These are phyloP conservation scores for Xylariaceae sp. DNA, from an alignment of 2,329 filamentous ascomycete genomes.

Conservation along the genomic window DNA sequence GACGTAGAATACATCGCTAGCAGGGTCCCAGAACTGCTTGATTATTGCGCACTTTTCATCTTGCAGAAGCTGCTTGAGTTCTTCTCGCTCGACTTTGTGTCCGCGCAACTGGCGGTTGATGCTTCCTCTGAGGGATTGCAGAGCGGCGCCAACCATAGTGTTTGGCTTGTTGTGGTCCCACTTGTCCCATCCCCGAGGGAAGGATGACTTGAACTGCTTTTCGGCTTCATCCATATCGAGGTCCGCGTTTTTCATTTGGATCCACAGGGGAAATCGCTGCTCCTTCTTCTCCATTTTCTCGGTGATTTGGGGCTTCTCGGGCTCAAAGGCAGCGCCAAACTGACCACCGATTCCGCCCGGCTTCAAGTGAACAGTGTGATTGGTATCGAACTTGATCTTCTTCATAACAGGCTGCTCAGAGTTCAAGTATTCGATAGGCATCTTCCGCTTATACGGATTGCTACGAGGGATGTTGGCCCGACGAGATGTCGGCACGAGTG, in stretches of 20 bases:
- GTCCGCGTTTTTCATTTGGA: background rate
- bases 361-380: background rate
- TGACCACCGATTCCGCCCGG: constrained; percentile 17
- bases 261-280: background rate
- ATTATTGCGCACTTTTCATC: background rate
- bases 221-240: background rate
- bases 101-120: constrained; percentile 6
- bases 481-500: constrained; percentile 23
- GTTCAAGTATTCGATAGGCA: constrained; percentile 27
- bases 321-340: constrained; percentile 10
- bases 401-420: background rate
- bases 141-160: background rate
- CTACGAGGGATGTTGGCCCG: constrained; percentile 23
- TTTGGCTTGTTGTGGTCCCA: background rate
- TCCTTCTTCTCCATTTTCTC: background rate
- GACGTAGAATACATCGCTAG: constrained; percentile 6
- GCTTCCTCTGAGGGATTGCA: constrained; percentile 2
- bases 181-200: background rate
- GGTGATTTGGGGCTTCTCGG: background rate
- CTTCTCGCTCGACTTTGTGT: background rate
- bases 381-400: constrained; percentile 16
- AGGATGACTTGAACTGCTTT: background rate
- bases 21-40: background rate
- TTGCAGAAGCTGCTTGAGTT: background rate
- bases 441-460: constrained; percentile 30